Percentiles rank a stretch among this genome's conserved stretches.
phyloP scores from a whole-genome alignment of 441 rosid species.

The Populus hybrid region DNA sequence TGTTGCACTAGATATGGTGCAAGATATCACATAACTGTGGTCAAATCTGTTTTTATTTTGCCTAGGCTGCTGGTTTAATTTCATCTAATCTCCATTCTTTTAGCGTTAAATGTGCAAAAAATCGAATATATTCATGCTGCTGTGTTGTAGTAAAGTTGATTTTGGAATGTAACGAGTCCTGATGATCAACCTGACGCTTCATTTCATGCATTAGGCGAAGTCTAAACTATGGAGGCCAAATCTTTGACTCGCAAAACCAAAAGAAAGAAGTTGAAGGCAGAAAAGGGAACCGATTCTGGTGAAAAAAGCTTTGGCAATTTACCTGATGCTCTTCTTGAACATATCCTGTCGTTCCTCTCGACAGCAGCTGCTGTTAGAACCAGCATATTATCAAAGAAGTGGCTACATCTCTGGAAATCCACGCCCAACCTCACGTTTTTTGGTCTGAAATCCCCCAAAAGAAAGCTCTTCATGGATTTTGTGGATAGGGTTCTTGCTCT shows the following conservation, averaged over 20 bases:
- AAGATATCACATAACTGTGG: neutral
- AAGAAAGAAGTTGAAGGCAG: neutral
- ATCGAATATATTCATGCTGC: neutral
- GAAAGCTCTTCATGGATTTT: neutral
- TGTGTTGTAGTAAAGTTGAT: neutral
- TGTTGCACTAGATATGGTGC: too few species aligned
- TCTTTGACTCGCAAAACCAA: neutral
- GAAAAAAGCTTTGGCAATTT: neutral
- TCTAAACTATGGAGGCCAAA: neutral
- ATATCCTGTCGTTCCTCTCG: neutral
- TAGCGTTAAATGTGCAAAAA: neutral
- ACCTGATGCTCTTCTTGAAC: neutral
- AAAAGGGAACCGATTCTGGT: neutral
- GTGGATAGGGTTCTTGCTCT: neutral
- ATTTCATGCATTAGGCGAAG: neutral
- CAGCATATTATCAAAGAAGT: neutral
- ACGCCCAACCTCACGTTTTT: neutral
- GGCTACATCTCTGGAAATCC: neutral
- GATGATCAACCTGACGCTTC: neutral
- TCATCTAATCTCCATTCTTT: neutral
- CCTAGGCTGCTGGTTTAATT: neutral
- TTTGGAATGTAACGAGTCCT: neutral
- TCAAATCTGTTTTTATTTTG: neutral
- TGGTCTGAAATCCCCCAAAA: neutral
- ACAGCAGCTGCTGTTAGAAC: neutral